phyloP scores from a whole-genome alignment of 805 yeast species.

The Spencermartinsiella europaea region DNA sequence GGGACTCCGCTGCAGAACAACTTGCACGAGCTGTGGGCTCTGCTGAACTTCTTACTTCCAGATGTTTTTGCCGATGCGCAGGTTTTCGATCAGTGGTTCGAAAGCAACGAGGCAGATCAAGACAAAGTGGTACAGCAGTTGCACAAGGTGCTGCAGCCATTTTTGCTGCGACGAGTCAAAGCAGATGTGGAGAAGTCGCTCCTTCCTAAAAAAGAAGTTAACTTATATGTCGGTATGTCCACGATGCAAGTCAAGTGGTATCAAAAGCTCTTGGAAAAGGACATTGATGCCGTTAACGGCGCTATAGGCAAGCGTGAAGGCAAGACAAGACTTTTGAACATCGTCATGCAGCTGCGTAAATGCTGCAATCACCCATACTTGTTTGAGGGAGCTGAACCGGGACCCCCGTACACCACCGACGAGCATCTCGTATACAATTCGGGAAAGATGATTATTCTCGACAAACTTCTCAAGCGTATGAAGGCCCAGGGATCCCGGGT shows the following conservation, averaged over 20 bases:
- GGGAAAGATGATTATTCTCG: conserved; percentile 87
- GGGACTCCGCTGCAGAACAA: conserved; percentile 97
- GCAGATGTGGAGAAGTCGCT: conserved; percentile 89
- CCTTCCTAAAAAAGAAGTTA: conserved; percentile 83
- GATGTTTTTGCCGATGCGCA: conserved; percentile 93
- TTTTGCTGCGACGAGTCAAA: conserved; percentile 81
- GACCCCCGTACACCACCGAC: conserved; percentile 94
- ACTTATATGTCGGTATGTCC: conserved; percentile 92
- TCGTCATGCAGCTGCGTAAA: conserved; percentile 93
- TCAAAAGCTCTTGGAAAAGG: conserved; percentile 77
- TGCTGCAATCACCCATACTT: conserved; percentile 97
- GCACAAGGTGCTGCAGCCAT: conserved; percentile 82
- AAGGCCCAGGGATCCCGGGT: conserved; percentile 82
- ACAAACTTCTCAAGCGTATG: conserved; percentile 69
- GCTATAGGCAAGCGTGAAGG: conserved; percentile 81
- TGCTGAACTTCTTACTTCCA: conserved; percentile 82
- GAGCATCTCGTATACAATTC: conserved; percentile 84
- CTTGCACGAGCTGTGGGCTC: conserved; percentile 93
- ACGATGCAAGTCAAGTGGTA: conserved; percentile 95
- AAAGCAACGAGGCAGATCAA: conserved; percentile 45
- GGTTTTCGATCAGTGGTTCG: conserved; percentile 90
- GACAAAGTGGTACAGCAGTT: conserved; percentile 83
- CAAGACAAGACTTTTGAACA: conserved; percentile 81
- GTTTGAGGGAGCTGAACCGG: conserved; percentile 99
- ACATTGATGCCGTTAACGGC: conserved; percentile 93